Conservation (phyloP, 2,329 filamentous ascomycete genomes). For the Lizonia empirigonia region DNA sequence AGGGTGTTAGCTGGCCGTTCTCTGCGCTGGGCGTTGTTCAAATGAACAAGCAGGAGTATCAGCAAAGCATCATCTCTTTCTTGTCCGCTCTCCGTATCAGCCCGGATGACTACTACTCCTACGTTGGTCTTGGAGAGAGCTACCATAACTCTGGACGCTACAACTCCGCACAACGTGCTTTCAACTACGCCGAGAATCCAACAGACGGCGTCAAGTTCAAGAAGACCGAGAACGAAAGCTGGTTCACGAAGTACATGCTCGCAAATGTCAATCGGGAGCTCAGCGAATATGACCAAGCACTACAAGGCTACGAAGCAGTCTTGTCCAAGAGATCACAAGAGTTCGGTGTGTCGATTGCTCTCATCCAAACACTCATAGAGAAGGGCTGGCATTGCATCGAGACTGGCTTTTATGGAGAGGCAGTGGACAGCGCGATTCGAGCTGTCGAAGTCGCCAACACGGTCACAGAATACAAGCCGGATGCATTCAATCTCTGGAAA, state of each 20-base stretch:
- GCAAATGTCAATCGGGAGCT: constrained; percentile 93
- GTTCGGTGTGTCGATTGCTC: constrained; percentile 83
- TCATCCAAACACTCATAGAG: constrained; percentile 88
- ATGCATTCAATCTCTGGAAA: constrained; percentile 96
- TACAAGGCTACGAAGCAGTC: constrained; percentile 76
- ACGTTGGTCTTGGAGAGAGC: constrained; percentile 95
- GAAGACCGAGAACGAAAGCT: constrained; percentile 69
- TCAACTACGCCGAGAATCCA: constrained; percentile 80
- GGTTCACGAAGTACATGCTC: constrained; percentile 97
- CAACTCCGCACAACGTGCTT: constrained; percentile 91
- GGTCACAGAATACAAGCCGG: constrained; percentile 65
- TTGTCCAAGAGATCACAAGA: constrained; percentile 71
- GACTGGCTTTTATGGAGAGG: constrained; percentile 84
- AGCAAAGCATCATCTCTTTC: constrained; percentile 88
- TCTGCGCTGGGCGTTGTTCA: constrained; percentile 92
- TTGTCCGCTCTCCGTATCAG: constrained; percentile 84
- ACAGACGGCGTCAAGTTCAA: constrained; percentile 64
- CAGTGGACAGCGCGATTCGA: constrained; percentile 70
- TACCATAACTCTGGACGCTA: constrained; percentile 94
- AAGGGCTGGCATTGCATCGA: constrained; percentile 77
- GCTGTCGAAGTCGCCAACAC: constrained; percentile 70
- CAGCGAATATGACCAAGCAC: constrained; percentile 85
- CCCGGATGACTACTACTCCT: constrained; percentile 90
- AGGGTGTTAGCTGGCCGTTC: constrained; percentile 94
- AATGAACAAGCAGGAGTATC: constrained; percentile 90